Evolutionary conservation across 208 protist species (phyloP), one percentile per base, ranked within the genome.

Genomic region (Trypanosoma theileri): DNA sequence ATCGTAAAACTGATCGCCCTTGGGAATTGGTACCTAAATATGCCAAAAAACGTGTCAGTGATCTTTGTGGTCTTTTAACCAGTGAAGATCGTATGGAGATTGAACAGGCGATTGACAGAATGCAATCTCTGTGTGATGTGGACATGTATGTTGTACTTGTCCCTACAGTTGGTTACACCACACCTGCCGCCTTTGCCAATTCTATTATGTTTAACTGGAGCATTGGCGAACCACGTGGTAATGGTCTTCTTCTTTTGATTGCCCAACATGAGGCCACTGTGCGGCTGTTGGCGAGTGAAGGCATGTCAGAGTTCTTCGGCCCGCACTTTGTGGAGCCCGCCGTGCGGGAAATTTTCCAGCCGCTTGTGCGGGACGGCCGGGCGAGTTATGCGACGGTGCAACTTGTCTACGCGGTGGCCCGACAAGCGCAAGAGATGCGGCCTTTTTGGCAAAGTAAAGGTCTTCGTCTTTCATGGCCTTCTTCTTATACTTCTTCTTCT

Each of bases 21-120:
- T 95, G 89, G 87, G 85, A 92, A 73, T 64, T 95, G 42, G 86
- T 95, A 60, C 85, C 85, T 57, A 71, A 76, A 51, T 92, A 91
- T 69, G 82, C 85, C 1, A 91, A 90, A 75, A 91, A 89, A 74
- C 86, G 89, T 46, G 89, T 95, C n/a, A 83, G 78, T 55, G 89
- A 95, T 67, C 63, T 95, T 1, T 84, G 89, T 46, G 89, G 89
- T 28, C 81, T 95, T 24, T 80, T 95, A 40, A 80, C 59, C 61
- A 81, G 71, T 3, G 89, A 91, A 71, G 82, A 95, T 72, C 84
- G 89, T 7, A 95, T 95, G 86, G 86, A 95, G 52, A 93, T 95
- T 75, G 89, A 95, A 79, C 86, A 93, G 72, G 69, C 78, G 0
- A 92, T 95, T 60, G 86, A 92, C 73, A 80, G 85, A 67, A 95